Evolutionary conservation across 805 yeast genomes (phyloP).

Genomic region (Candida sphagnicola): DNA sequence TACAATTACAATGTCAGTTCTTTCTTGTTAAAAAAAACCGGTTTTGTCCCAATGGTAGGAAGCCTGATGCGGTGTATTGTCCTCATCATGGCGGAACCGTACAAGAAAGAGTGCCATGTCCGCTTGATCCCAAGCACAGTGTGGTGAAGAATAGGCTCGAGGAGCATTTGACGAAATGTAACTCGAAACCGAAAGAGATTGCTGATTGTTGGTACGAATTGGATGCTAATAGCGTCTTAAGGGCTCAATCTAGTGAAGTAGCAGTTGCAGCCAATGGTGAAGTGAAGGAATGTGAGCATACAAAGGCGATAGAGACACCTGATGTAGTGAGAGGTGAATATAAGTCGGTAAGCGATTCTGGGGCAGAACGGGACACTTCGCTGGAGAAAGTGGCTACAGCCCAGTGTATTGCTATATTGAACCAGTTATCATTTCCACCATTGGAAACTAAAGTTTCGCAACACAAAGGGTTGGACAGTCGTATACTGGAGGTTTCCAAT

Average conservation of each 20-base stretch:
- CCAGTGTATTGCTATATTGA: constrained; percentile 16
- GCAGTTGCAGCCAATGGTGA: too few relatives aligned
- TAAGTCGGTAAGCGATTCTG: background rate
- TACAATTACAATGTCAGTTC: constrained; percentile 40
- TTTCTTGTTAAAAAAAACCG: constrained; percentile 48
- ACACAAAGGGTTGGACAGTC: constrained; percentile 28
- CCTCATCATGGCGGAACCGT: constrained; percentile 51
- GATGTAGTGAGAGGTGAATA: background rate
- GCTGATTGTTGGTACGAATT: constrained; percentile 48
- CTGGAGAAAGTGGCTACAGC: constrained; percentile 6
- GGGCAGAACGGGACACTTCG: constrained; percentile 13
- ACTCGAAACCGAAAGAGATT: constrained; percentile 33
- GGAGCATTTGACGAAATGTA: constrained; percentile 61
- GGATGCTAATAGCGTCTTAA: constrained; percentile 48
- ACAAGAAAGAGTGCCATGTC: constrained; percentile 60
- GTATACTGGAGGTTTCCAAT: constrained; percentile 50
- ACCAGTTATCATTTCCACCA: constrained; percentile 12
- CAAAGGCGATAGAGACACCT: too few relatives aligned
- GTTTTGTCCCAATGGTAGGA: constrained; percentile 59
- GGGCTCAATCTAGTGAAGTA: too few relatives aligned
- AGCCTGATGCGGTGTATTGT: constrained; percentile 48
- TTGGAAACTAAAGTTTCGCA: constrained; percentile 12
- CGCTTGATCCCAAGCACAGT: constrained; percentile 70
- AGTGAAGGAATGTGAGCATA: too few relatives aligned
- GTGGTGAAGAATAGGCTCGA: constrained; percentile 59